phyloP scores from a whole-genome alignment of 176 grass and related monocot genomes.

The Oryza brachyantha region DNA sequence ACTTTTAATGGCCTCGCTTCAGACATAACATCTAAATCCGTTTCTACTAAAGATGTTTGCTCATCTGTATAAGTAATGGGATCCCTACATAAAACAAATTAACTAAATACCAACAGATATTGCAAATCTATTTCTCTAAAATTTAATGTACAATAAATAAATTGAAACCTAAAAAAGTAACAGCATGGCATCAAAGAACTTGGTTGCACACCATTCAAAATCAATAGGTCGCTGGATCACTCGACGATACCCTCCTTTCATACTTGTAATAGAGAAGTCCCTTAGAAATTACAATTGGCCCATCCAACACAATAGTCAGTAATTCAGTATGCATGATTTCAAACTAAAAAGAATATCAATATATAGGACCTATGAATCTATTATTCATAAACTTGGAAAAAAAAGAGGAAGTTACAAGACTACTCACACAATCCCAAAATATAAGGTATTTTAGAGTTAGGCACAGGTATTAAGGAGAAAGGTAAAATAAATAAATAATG shows the following conservation, averaged over 20 bases:
- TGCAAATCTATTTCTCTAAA: background rate
- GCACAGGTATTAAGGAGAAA: no score
- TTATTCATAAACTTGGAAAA: conserved; percentile 19
- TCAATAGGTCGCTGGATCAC: conserved; percentile 72
- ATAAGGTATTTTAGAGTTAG: no score
- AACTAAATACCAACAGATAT: conserved; percentile 19
- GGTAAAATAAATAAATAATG: no score
- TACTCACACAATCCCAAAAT: no score
- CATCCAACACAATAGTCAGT: conserved; percentile 13
- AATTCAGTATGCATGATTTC: background rate
- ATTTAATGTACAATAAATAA: no score
- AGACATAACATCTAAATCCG: conserved; percentile 68
- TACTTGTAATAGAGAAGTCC: conserved; percentile 88
- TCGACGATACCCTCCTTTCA: conserved; percentile 87
- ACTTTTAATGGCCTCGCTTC: conserved; percentile 31
- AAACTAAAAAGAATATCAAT: background rate
- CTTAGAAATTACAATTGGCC: conserved; percentile 35
- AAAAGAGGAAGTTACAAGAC: background rate
- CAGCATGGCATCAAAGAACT: background rate
- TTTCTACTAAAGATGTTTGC: conserved; percentile 50
- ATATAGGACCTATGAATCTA: background rate
- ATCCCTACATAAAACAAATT: conserved; percentile 56
- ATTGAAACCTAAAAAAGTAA: no score
- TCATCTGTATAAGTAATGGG: conserved; percentile 65
- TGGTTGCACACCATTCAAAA: conserved; percentile 60